Evolutionary conservation across 2,329 filamentous ascomycete genomes (phyloP), one percentile per base, ranked within the genome.

Genomic region (Cladobotryum mycophilum): DNA sequence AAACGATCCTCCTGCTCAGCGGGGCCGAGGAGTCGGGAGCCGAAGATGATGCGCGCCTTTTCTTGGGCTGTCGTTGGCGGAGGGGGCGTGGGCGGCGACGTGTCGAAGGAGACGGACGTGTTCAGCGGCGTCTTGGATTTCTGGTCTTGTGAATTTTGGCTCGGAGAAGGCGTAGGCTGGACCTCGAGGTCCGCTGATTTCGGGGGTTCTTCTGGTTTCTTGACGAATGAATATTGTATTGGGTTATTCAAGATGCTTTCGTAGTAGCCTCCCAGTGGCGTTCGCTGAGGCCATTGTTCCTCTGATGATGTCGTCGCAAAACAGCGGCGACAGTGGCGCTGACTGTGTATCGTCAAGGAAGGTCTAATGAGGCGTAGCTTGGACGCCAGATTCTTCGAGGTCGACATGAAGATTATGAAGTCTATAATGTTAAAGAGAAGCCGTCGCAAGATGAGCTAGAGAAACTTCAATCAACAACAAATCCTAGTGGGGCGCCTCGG

Each of bases 1-100:
- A 82, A 69, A 38, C 81, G 78, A 53, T 82, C 79, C 55, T 78
- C 78, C 38, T 86, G 77, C 61, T 89, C 84, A 36, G 79, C 78
- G 1, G 90, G 88, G 1, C 86, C 88, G 20, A 85, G 82, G 13
- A 93, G 78, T 8, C 84, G 81, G 7, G 88, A 87, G 17, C 90
- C 89, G 63, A 99, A 96, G 33, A 96, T 78, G 61, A 95, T 81
- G 41, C 82, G 73, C 18, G 81, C 74, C 37, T 75, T 78, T 49
- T 81, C 75, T 58, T 82, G 64, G 14, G 71, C 74, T 45, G 75
- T 75, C 15, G 73, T 67, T 6, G 59, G 56, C 5, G 57, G 55
- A 20, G 57, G 35, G 37, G 37, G 37, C 14, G 37, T 18, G 5
- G 55, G 42, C 14, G 51, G 54, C 17, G 47, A 43, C 7, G 55